phyloP scores from a whole-genome alignment of 1,284 basidiomycete species.

The Ceratobasidium sp. region DNA sequence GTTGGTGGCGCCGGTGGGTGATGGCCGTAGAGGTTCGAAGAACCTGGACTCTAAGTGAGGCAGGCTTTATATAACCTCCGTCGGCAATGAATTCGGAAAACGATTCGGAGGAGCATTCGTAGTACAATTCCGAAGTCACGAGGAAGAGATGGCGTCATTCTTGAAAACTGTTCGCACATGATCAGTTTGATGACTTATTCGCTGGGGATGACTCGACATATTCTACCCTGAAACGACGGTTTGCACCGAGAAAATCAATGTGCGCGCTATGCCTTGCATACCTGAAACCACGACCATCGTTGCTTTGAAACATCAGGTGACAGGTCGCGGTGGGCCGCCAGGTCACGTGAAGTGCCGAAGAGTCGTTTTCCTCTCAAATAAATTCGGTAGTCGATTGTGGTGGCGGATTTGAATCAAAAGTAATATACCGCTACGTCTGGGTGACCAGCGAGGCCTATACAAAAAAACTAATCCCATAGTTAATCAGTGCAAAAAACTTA shows the following conservation, averaged over 20 bases:
- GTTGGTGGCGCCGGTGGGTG: too few relatives aligned
- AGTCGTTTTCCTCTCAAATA: background rate
- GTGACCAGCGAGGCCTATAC: background rate
- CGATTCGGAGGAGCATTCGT: conserved; percentile 18
- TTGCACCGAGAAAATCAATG: too few relatives aligned
- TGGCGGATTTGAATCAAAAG: conserved; percentile 6
- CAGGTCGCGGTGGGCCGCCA: background rate
- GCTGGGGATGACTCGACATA: too few relatives aligned
- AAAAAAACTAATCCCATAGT: conserved; percentile 9
- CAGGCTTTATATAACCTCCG: conserved; percentile 6
- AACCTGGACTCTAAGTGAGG: background rate
- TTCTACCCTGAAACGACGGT: too few relatives aligned
- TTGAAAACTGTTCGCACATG: background rate
- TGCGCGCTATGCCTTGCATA: too few relatives aligned
- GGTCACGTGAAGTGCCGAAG: background rate
- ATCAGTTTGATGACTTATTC: background rate
- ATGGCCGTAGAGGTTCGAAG: background rate
- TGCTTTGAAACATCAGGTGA: background rate
- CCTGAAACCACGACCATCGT: too few relatives aligned
- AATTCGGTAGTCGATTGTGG: background rate
- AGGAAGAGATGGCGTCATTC: conserved; percentile 5
- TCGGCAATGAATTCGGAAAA: conserved; percentile 21
- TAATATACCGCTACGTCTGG: background rate
- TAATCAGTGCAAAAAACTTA: conserved; percentile 17
- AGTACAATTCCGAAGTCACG: background rate